Base-by-base conservation (phyloP, 2,329 filamentous ascomycete species). In the Aspergillus transmontanensis region DNA sequence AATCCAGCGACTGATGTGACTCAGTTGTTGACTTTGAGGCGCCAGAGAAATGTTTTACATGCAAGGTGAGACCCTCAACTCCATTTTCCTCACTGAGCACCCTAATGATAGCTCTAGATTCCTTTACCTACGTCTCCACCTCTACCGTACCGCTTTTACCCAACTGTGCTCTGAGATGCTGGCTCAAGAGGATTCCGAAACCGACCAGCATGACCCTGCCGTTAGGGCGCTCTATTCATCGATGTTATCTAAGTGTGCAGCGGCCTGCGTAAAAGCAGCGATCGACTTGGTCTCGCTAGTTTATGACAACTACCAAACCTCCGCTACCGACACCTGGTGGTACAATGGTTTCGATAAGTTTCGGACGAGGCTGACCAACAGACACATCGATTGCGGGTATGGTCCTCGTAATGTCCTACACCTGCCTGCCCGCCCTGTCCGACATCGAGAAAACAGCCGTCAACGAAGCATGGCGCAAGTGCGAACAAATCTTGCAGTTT, bases 61-160 rank as follows among this genome's bases (percentile, higher is more conserved):
- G 68, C 71, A 43, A 69, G 73, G 73, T 75, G 67, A 36, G 58
- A 39, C 51, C 21, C 19, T 3, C 4, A 34, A 28, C 11, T 16
- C 19, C 51, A 19, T 11, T 14, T 2, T 19, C 11, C 12, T 6
- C n/a, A 11, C 11, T 16, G 21, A 34, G 19, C 12, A n/a, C 30
- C 19, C 34, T 46, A 46, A 61, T 26, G 6, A 11, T 55, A 6
- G 39, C 19, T 6, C 9, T n/a, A 76, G 75, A 65, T 76, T 72
- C 50, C 66, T 75, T 1, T 71, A 78, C 60, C 66, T 77, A n/a
- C 71, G 68, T 7, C 69, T 77, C 9, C 68, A 77, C 0, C 70
- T 78, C 14, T 75, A 76, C 62, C 71, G 75, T 6, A 74, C 75
- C 0, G 74, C 76, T 46, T 76, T 78, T 48, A 76, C 72, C 4